Evolutionary conservation across 2,329 filamentous ascomycete species (phyloP).

Genomic region (Phoma sp.): DNA sequence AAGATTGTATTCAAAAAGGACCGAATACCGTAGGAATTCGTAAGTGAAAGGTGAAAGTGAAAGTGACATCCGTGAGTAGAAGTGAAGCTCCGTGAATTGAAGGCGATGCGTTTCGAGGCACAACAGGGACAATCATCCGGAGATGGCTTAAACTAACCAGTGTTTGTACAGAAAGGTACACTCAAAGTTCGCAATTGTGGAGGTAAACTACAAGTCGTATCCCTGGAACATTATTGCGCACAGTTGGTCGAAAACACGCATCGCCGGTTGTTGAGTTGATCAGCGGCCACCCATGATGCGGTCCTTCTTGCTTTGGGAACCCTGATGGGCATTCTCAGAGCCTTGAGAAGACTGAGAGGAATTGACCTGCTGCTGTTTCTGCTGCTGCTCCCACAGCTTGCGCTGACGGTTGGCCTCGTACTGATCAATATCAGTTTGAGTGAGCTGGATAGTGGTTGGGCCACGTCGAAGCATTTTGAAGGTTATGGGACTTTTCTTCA

Average conservation of each 20-base stretch:
- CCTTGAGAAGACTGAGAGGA: slow-evolving; percentile 26
- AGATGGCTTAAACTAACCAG: neutral
- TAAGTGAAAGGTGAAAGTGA: neutral
- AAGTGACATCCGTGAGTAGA: too few species aligned
- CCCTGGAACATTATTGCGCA: neutral
- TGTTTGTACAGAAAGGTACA: neutral
- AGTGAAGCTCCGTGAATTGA: too few species aligned
- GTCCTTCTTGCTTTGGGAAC: slow-evolving; percentile 34
- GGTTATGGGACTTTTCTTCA: neutral
- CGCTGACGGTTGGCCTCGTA: slow-evolving; percentile 68
- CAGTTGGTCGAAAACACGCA: neutral
- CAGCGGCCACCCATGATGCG: slow-evolving; percentile 37
- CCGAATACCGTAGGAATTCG: neutral
- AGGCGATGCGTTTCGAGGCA: neutral
- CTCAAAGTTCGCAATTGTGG: neutral
- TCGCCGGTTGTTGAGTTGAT: neutral
- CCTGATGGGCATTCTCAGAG: slow-evolving; percentile 24
- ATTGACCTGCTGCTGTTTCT: slow-evolving; percentile 25
- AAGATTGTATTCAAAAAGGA: neutral
- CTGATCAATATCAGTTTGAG: slow-evolving; percentile 70
- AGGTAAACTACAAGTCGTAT: neutral
- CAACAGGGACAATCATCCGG: neutral
- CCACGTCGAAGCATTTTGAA: slow-evolving; percentile 68
- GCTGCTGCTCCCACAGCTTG: slow-evolving; percentile 37
- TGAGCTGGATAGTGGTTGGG: slow-evolving; percentile 71